These are phyloP conservation scores for Aspergillus taichungensis DNA, from an alignment of 495 filamentous ascomycete species.

Conservation along the genomic window DNA sequence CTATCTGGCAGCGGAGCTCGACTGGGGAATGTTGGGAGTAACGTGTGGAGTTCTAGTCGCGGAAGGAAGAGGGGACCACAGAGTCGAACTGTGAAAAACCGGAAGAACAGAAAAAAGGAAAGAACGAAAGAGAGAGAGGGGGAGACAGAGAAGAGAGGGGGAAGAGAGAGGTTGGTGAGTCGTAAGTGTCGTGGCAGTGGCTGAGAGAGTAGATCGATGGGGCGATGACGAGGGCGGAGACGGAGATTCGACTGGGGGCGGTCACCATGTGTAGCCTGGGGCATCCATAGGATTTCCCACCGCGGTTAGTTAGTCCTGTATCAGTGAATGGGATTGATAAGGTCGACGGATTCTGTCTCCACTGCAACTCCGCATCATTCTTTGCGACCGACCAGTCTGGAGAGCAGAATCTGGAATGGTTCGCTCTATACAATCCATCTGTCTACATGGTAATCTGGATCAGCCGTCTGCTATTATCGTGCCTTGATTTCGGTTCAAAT, in stretches of 20 bases:
- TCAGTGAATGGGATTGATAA: too few relatives aligned
- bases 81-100: not conserved
- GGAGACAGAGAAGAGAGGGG: conserved; percentile 10
- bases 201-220: conserved; percentile 10
- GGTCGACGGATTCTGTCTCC: too few relatives aligned
- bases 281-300: conserved; percentile 2
- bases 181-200: conserved; percentile 4
- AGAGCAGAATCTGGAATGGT: too few relatives aligned
- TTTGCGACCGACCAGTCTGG: too few relatives aligned
- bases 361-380: too few relatives aligned
- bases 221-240: conserved; percentile 37
- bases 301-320: too few relatives aligned
- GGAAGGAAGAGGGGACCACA: not conserved
- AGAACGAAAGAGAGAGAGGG: conserved; percentile 3
- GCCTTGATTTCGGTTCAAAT: too few relatives aligned
- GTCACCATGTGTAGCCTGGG: conserved; percentile 10
- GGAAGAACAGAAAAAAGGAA: not conserved
- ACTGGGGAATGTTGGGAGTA: too few relatives aligned
- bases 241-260: conserved; percentile 2
- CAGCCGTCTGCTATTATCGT: too few relatives aligned
- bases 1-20: too few relatives aligned
- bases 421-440: too few relatives aligned
- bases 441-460: too few relatives aligned
- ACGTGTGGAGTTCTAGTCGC: not conserved
- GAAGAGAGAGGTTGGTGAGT: conserved; percentile 10